Evolutionary conservation across 2,329 filamentous ascomycete genomes (phyloP), one percentile per base, ranked within the genome.

Genomic region (Fusarium aywerte): DNA sequence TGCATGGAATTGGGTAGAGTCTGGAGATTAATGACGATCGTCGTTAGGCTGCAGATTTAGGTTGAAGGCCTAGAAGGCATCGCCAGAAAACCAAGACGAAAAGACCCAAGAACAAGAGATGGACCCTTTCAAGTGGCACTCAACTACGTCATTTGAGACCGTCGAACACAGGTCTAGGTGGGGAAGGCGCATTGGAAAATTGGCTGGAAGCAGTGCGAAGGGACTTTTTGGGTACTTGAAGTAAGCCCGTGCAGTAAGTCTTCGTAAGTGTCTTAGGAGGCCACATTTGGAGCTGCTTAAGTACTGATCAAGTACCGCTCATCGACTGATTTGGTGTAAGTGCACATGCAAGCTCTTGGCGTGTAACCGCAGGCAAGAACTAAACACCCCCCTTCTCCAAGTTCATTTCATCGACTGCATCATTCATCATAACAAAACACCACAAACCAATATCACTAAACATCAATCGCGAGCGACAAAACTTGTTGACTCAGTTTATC

Each of bases 41-140:
- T 65, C 33, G 39, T 62, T 35, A 29, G 59, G 57, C 58, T 47
- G 65, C 48, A 51, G 49, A 40, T 59, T 55, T 65, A 54, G 57
- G 50, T 58, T 67, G 66, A 69, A 48, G 58, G 52, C 53, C 45
- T 58, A 63, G 66, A 69, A 48, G 58, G 52, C 53, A 67, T 69
- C 64, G 36, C 55, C 47, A 68, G 49, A 35, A 53, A 55, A 35
- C 8, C 27, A 7, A n/a, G n/a, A n/a, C n/a, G n/a, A n/a, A n/a
- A 10, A 27, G 27, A 11, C 7, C 27, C 27, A 27, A 27, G 27
- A 27, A 21, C 53, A 48, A 55, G 35, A 39, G 66, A 53, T 58
- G 53, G 21, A 42, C 47, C 49, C 38, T 51, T 58, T 32, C 15
- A 21, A 56, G 67, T 67, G 67, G 67, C 54, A 55, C 21, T 32